phyloP scores from a whole-genome alignment of 805 yeast genomes.

The Suhomyces xylopsoci region DNA sequence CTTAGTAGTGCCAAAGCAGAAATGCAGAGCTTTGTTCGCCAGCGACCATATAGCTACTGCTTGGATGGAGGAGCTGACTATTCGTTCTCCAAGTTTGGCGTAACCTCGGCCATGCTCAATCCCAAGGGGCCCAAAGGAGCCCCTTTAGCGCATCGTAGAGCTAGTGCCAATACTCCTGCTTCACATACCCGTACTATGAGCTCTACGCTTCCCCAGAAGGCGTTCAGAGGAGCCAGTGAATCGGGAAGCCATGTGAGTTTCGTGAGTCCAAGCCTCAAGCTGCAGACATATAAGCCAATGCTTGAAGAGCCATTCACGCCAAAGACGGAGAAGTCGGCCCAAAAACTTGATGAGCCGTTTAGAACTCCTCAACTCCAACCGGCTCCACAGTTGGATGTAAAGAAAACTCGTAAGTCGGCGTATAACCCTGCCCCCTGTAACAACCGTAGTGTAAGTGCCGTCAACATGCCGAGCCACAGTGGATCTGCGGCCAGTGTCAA shows the following conservation, averaged over 20 bases:
- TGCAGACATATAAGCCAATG: neutral
- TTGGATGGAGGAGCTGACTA: slow-evolving; percentile 26
- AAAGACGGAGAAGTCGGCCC: too few species aligned
- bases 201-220: neutral
- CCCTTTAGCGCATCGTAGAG: neutral
- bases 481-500: neutral
- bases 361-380: neutral
- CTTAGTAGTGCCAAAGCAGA: slow-evolving; percentile 9
- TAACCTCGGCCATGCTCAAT: neutral
- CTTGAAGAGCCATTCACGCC: neutral
- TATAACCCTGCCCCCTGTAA: neutral
- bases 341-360: neutral
- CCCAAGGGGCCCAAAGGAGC: neutral
- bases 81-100: slow-evolving; percentile 2
- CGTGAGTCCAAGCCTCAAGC: neutral
- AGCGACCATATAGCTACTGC: slow-evolving; percentile 26
- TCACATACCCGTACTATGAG: neutral
- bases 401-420: neutral
- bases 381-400: neutral
- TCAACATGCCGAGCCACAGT: neutral
- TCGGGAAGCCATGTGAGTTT: neutral
- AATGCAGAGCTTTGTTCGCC: slow-evolving; percentile 18
- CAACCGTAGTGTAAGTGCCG: neutral
- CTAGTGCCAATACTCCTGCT: neutral
- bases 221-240: neutral